Conservation (phyloP, 163 green algal genomes). For the Coccomyxa subellipsoidea region DNA sequence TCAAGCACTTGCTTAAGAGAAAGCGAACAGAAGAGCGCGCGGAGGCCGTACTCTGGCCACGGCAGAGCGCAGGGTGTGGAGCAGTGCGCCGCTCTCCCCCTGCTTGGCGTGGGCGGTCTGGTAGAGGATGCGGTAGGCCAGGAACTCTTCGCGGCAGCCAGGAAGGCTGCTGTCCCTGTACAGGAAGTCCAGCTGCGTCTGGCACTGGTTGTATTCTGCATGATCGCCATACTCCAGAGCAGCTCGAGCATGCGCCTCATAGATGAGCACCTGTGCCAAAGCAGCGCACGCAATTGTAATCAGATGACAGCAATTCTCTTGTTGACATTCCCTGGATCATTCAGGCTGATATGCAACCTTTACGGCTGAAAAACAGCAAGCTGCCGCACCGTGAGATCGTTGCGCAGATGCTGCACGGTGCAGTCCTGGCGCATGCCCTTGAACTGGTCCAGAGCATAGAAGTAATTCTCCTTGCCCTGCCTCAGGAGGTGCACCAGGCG, state of each 20-base stretch:
- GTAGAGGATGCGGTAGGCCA: slow-evolving; percentile 83
- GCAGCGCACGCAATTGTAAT: not conserved
- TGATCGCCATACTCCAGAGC: slow-evolving; percentile 85
- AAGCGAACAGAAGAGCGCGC: no score
- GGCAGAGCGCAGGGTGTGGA: slow-evolving; percentile 56
- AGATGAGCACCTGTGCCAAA: slow-evolving; percentile 41
- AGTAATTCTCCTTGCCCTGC: slow-evolving; percentile 45
- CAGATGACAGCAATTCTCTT: no score
- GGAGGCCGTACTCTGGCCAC: not conserved
- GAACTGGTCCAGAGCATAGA: slow-evolving; percentile 86
- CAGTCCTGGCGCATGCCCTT: slow-evolving; percentile 92
- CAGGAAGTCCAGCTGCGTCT: slow-evolving; percentile 70
- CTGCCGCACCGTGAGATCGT: slow-evolving; percentile 48
- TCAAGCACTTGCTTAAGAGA: no score
- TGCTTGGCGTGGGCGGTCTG: slow-evolving; percentile 56
- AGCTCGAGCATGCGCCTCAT: slow-evolving; percentile 78
- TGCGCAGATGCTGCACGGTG: slow-evolving; percentile 81
- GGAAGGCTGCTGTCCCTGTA: slow-evolving; percentile 37
- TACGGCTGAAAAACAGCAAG: no score
- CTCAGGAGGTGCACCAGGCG: slow-evolving; percentile 60
- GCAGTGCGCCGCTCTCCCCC: slow-evolving; percentile 54
- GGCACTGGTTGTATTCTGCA: slow-evolving; percentile 90
- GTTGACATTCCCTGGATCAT: no score
- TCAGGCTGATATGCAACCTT: no score
- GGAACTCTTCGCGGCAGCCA: slow-evolving; percentile 72